phyloP scores from a whole-genome alignment of 176 grass and related monocot species.

The Aegilops longissima region DNA sequence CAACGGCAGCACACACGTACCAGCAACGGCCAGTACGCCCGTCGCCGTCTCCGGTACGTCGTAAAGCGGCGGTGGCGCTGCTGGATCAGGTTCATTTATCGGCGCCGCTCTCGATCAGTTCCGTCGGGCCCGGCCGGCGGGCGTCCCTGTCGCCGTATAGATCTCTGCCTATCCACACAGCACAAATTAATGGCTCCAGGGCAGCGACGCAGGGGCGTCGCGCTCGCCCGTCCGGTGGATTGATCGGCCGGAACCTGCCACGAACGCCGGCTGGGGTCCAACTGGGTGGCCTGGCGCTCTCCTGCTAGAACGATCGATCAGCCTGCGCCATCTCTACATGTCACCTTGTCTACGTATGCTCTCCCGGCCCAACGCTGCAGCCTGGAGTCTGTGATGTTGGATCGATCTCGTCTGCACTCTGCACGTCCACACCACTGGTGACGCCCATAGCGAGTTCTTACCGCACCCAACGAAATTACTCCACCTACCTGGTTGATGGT shows the following conservation, averaged over 20 bases:
- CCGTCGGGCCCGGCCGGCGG: background rate
- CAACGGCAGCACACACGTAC: no score
- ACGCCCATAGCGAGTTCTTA: no score
- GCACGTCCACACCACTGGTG: no score
- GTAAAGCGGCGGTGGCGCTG: no score
- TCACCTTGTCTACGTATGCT: background rate
- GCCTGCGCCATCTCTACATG: background rate
- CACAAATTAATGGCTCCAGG: background rate
- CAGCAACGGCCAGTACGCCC: no score
- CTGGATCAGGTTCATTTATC: background rate
- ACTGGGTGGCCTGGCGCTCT: background rate
- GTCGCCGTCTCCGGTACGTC: no score
- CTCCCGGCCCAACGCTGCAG: background rate
- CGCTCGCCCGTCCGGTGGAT: no score
- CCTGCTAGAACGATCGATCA: background rate
- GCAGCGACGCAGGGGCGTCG: no score
- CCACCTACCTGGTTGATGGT: no score
- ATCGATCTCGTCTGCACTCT: no score
- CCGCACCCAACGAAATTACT: no score
- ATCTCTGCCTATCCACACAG: background rate
- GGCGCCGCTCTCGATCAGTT: no score
- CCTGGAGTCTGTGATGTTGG: background rate
- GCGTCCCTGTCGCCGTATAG: background rate
- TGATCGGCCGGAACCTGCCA: constrained; percentile 29
- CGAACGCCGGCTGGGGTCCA: background rate